Percentiles rank a stretch among this genome's conserved stretches.
These are phyloP conservation scores for Zhuliangozyma parablackwelliae DNA, from an alignment of 1,139 yeast species.

Conservation along the genomic window DNA sequence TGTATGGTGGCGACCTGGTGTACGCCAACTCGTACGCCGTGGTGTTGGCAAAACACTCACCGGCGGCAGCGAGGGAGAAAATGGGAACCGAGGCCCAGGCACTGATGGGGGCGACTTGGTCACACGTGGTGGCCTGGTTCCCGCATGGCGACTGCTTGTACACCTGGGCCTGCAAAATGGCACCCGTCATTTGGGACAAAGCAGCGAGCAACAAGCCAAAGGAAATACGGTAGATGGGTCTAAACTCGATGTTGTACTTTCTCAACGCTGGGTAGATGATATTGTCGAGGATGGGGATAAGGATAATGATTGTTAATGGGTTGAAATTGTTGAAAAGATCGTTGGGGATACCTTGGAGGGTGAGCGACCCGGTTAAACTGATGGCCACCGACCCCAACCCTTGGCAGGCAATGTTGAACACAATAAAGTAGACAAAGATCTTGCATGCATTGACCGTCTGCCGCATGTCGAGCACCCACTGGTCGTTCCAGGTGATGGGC, in stretches of 20 bases:
- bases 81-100: conserved; percentile 54
- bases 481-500: conserved; percentile 45
- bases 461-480: conserved; percentile 58
- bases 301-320: conserved; percentile 59
- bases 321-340: conserved; percentile 67
- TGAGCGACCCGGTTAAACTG: conserved; percentile 65
- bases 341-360: conserved; percentile 64
- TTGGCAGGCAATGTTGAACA: conserved; percentile 61
- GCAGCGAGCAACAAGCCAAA: conserved; percentile 35
- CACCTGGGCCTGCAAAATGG: conserved; percentile 32
- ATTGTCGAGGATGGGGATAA: conserved; percentile 61
- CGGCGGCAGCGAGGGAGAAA: conserved; percentile 55
- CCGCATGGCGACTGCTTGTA: conserved; percentile 40
- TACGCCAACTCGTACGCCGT: conserved; percentile 71
- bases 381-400: conserved; percentile 62
- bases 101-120: conserved; percentile 45
- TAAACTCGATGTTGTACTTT: conserved; percentile 35
- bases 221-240: conserved; percentile 32
- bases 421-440: conserved; percentile 58
- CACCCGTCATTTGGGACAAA: conserved; percentile 39
- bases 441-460: conserved; percentile 58
- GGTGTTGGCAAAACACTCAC: conserved; percentile 66
- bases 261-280: conserved; percentile 55
- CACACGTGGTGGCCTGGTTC: conserved; percentile 44
- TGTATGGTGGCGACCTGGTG: conserved; percentile 60